These are phyloP conservation scores for Neurospora sp. DNA, from an alignment of 495 filamentous ascomycete genomes.

Conservation along the genomic window DNA sequence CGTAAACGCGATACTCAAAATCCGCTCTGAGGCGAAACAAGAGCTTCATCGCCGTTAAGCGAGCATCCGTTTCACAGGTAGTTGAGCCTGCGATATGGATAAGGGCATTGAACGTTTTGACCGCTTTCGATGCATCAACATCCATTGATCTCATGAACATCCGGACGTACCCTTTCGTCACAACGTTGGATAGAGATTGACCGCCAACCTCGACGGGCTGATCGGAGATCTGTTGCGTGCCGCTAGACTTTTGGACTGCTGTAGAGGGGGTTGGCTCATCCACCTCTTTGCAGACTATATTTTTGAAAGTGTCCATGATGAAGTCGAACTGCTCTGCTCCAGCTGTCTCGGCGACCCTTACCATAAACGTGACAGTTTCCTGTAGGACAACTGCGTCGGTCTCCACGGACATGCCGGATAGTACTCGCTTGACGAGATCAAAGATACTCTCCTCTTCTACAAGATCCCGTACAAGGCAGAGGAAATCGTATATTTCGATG, in stretches of 20 bases:
- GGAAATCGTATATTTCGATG: slow-evolving; percentile 54
- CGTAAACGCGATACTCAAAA: slow-evolving; percentile 57
- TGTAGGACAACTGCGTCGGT: slow-evolving; percentile 42
- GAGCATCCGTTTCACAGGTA: slow-evolving; percentile 51
- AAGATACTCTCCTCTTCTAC: slow-evolving; percentile 35
- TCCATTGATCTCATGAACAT: slow-evolving; percentile 54
- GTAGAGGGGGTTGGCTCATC: slow-evolving; percentile 23
- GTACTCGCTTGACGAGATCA: slow-evolving; percentile 33
- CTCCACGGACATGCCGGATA: slow-evolving; percentile 43
- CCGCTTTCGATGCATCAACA: slow-evolving; percentile 39
- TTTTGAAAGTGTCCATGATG: slow-evolving; percentile 39
- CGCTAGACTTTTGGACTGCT: slow-evolving; percentile 12
- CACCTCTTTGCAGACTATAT: slow-evolving; percentile 30
- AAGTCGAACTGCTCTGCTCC: slow-evolving; percentile 39
- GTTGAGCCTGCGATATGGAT: slow-evolving; percentile 48
- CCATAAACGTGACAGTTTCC: slow-evolving; percentile 39
- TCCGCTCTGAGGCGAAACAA: slow-evolving; percentile 79
- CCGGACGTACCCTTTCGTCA: slow-evolving; percentile 43
- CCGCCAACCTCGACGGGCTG: slow-evolving; percentile 14
- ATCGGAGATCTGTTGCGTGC: slow-evolving; percentile 3
- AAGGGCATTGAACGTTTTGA: slow-evolving; percentile 42
- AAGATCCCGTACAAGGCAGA: slow-evolving; percentile 42
- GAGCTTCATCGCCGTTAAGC: slow-evolving; percentile 71
- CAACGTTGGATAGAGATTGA: slow-evolving; percentile 44
- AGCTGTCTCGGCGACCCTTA: slow-evolving; percentile 38